Evolutionary conservation across 257 asterid genomes (phyloP).

Genomic region (Gentiana straminea): DNA sequence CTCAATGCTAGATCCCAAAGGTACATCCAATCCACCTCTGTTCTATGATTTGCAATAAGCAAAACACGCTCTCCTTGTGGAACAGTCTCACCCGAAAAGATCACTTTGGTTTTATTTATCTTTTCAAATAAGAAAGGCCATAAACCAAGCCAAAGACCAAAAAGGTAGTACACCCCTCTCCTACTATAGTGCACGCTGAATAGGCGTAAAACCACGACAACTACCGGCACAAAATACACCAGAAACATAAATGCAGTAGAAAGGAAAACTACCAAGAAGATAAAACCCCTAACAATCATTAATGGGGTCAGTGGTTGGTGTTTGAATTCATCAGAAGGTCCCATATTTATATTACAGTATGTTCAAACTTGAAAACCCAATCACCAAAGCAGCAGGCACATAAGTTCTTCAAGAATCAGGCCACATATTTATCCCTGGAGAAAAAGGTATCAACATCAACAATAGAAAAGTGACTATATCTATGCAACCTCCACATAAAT

Average conservation of each 20-base stretch:
- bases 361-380: too few relatives aligned
- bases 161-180: constrained; percentile 35
- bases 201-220: constrained; percentile 42
- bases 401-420: too few relatives aligned
- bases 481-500: too few relatives aligned
- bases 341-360: too few relatives aligned
- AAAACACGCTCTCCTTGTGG: constrained; percentile 58
- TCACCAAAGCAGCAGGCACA: too few relatives aligned
- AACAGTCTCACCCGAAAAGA: constrained; percentile 68
- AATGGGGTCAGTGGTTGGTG: constrained; percentile 42
- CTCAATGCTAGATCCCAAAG: constrained; percentile 86
- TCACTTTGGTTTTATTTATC: constrained; percentile 60
- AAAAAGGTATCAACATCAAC: too few relatives aligned
- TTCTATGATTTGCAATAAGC: constrained; percentile 76
- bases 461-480: too few relatives aligned
- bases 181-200: constrained; percentile 58
- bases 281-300: constrained; percentile 43
- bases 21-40: constrained; percentile 97
- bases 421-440: too few relatives aligned
- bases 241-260: constrained; percentile 59
- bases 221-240: constrained; percentile 34
- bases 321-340: constrained; percentile 10
- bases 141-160: constrained; percentile 80
- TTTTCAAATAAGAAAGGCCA: constrained; percentile 93
- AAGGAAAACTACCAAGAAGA: constrained; percentile 44